phyloP scores from a whole-genome alignment of 2,329 filamentous ascomycete species.

The Curvularia lunata region DNA sequence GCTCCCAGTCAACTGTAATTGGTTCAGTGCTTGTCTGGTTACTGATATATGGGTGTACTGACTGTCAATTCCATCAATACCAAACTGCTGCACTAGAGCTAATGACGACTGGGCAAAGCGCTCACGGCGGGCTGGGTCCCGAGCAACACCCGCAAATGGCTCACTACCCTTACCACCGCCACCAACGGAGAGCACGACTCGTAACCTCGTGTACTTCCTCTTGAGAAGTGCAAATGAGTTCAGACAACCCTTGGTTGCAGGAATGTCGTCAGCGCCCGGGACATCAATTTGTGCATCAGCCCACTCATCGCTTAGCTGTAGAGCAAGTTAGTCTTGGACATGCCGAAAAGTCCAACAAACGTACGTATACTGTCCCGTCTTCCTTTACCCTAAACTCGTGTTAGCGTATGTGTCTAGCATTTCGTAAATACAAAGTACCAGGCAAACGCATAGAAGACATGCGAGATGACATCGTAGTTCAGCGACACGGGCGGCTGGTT shows the following conservation, averaged over 20 bases:
- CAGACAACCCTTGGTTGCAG: constrained; percentile 60
- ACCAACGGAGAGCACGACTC: constrained; percentile 78
- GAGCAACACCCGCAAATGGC: constrained; percentile 71
- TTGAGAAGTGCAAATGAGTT: constrained; percentile 77
- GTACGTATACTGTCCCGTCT: constrained; percentile 77
- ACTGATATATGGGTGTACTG: not conserved
- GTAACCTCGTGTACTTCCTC: constrained; percentile 70
- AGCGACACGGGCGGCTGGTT: constrained; percentile 75
- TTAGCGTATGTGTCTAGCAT: constrained; percentile 27
- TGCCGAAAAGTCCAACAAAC: constrained; percentile 49
- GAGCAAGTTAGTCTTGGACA: constrained; percentile 22
- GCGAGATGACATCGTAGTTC: constrained; percentile 77
- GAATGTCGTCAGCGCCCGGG: constrained; percentile 61
- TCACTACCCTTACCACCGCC: constrained; percentile 72
- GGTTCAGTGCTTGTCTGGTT: constrained; percentile 17
- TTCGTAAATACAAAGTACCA: constrained; percentile 50
- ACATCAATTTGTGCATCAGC: constrained; percentile 75
- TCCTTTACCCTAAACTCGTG: constrained; percentile 62
- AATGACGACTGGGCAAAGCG: constrained; percentile 73
- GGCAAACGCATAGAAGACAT: constrained; percentile 84
- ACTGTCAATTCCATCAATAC: constrained; percentile 80
- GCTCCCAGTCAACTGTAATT: constrained; percentile 78
- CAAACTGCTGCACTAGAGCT: constrained; percentile 72
- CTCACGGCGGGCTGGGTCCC: constrained; percentile 64
- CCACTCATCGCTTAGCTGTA: constrained; percentile 78